A percentile compares a stretch with the other conserved stretches of the same genome.
Conservation (phyloP, 352 stramenopile species). For the Chrysophaeum taylorii region DNA sequence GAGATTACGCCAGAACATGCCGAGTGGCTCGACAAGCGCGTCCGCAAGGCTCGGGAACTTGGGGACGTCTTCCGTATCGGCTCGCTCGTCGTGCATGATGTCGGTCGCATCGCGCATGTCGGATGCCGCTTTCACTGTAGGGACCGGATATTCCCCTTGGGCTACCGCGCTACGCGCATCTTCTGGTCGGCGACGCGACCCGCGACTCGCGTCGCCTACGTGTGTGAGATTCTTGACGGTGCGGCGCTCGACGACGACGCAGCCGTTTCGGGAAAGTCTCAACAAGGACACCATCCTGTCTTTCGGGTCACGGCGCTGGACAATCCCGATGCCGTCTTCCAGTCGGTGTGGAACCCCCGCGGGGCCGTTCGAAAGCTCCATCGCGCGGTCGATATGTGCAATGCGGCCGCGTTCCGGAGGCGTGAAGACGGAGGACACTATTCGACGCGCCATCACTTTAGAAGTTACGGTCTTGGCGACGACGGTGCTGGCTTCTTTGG, state of each 20-base stretch:
- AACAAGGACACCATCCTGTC: neutral
- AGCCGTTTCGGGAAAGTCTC: neutral
- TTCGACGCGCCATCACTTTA: neutral
- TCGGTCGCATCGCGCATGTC: constrained; percentile 59
- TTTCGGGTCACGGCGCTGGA: neutral
- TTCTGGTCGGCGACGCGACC: constrained; percentile 69
- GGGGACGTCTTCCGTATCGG: constrained; percentile 46
- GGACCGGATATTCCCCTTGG: constrained; percentile 68
- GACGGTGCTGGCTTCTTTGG: constrained; percentile 13
- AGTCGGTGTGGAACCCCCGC: too few species aligned
- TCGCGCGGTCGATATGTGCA: too few species aligned
- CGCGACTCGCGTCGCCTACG: constrained; percentile 65
- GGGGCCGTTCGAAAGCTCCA: too few species aligned
- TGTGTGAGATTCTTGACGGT: constrained; percentile 76
- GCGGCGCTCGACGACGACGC: constrained; percentile 37
- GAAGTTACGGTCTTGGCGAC: neutral
- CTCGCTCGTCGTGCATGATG: constrained; percentile 59
- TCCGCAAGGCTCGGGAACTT: neutral
- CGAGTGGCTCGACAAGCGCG: constrained; percentile 11
- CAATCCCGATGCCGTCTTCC: too few species aligned
- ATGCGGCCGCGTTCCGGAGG: too few species aligned
- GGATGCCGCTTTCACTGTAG: constrained; percentile 66
- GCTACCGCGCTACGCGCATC: constrained; percentile 75
- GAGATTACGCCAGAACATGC: neutral
- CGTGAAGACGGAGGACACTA: too few species aligned